Percentiles rank a stretch among this genome's conserved stretches.
Conservation (phyloP, 371 early-diverging fungal genomes). For the Actinomortierella wolfii region DNA sequence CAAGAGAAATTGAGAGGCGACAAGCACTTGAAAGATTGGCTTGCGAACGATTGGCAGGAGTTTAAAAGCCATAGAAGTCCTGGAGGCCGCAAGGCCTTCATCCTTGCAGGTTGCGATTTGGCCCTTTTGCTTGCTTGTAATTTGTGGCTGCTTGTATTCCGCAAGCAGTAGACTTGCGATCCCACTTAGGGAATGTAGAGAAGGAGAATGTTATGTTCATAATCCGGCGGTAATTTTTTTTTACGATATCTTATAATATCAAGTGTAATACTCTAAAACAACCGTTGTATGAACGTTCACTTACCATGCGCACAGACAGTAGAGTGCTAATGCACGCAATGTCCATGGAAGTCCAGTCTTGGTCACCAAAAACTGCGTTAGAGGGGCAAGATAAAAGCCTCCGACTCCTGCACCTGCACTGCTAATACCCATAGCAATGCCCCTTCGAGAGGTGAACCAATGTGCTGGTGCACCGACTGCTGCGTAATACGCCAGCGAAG, state of each 20-base stretch:
- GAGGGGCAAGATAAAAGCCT: constrained; percentile 51
- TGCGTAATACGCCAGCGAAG: constrained; percentile 61
- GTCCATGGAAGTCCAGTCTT: constrained; percentile 27
- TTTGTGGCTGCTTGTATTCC: constrained; percentile 5
- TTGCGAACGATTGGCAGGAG: background rate
- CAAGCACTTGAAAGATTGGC: constrained; percentile 29
- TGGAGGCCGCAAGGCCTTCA: constrained; percentile 12
- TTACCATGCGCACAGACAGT: constrained; percentile 21
- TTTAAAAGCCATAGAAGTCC: background rate
- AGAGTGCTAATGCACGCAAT: constrained; percentile 45
- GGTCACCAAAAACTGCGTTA: constrained; percentile 33
- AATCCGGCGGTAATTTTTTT: background rate
- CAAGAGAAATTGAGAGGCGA: constrained; percentile 28
- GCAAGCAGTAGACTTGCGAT: constrained; percentile 15
- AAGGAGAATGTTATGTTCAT: background rate
- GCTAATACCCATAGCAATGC: constrained; percentile 69
- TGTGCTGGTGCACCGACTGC: constrained; percentile 54
- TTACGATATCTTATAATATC: background rate
- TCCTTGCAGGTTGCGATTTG: background rate
- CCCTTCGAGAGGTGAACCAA: constrained; percentile 61
- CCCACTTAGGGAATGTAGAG: constrained; percentile 10
- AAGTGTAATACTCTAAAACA: background rate
- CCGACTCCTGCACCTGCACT: constrained; percentile 67
- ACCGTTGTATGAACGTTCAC: background rate
- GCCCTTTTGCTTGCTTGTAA: background rate